Conservation (phyloP, 805 yeast genomes). For the Debaryomyces maramus region DNA sequence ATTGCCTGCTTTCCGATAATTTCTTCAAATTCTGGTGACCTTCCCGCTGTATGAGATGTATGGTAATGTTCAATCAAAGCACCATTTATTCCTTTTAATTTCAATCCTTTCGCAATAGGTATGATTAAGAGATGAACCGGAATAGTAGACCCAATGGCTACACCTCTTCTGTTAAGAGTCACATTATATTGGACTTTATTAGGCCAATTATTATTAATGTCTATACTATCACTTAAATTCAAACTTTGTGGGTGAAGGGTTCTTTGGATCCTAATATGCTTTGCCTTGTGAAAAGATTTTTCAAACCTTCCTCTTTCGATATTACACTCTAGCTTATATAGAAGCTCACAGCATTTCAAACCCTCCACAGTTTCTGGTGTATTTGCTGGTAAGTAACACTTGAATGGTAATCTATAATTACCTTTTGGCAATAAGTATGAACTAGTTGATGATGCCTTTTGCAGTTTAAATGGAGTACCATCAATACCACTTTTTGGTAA, state of each 20-base stretch:
- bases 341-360: conserved; percentile 39
- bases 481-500: conserved; percentile 39
- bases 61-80: conserved; percentile 33
- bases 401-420: conserved; percentile 52
- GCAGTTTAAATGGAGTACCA: conserved; percentile 45
- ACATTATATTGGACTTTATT: conserved; percentile 53
- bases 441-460: conserved; percentile 21
- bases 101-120: conserved; percentile 48
- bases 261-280: conserved; percentile 45
- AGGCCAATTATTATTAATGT: conserved; percentile 53
- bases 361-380: conserved; percentile 55
- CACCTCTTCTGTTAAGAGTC: conserved; percentile 39
- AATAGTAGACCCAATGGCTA: conserved; percentile 47
- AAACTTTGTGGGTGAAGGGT: conserved; percentile 43
- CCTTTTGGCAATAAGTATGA: conserved; percentile 50
- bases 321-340: conserved; percentile 44
- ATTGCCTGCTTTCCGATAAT: conserved; percentile 28
- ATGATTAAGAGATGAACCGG: conserved; percentile 45
- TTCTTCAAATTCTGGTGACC: conserved; percentile 43
- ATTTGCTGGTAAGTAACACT: conserved; percentile 44
- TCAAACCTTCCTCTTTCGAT: conserved; percentile 46
- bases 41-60: conserved; percentile 33
- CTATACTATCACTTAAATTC: conserved; percentile 42
- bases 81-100: conserved; percentile 23
- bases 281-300: conserved; percentile 31